Base-by-base conservation (phyloP, 371 early-diverging fungal genomes). In the Rhizopus sp. region DNA sequence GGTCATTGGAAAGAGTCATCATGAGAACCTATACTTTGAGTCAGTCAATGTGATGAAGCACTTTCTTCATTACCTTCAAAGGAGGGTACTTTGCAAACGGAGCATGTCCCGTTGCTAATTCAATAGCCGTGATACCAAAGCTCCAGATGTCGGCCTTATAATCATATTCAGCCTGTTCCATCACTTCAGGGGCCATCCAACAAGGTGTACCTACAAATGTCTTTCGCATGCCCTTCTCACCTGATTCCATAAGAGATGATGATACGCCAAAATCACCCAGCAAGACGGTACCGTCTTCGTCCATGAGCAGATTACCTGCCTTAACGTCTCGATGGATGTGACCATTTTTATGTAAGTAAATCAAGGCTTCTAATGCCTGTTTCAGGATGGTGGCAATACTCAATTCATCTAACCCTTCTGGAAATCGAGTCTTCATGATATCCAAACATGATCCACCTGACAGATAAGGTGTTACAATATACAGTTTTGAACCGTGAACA, bases 171-270 rank as follows among this genome's bases (percentile, higher is more conserved):
- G 84, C 82, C 66, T 88, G 76, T 60, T 87, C 85, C 86, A 88
- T 85, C 7, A 90, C 87, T 60, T 87, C 91, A 13, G 91, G 91
- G 8, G 94, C 95, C 92, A 96, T 96, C 93, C 92, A 93, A 62
- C 93, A 93, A 15, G 93, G 93, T 9, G 93, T 93, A n/a, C 93
- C 95, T 15, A 93, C 95, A 86, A 94, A 95, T 2, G 95, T 95
- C 74, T 90, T 92, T 62, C 95, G 70, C 66, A 84, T 69, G 16
- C 87, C 87, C 51, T 77, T 78, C 52, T 91, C 93, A 5, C 91
- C 92, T 40, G 81, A 83, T 59, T 93, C 93, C 77, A 86, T 84
- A 52, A 94, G 66, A 3, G 88, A 88, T 5, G 88, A 86, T 7
- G 88, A 86, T 0, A 95, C 95, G 13, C 96, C 95, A 72, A 96